Percentiles rank a stretch among this genome's conserved stretches.
These are phyloP conservation scores for Entoloma clypeatum DNA, from an alignment of 1,284 basidiomycete genomes.

Conservation along the genomic window DNA sequence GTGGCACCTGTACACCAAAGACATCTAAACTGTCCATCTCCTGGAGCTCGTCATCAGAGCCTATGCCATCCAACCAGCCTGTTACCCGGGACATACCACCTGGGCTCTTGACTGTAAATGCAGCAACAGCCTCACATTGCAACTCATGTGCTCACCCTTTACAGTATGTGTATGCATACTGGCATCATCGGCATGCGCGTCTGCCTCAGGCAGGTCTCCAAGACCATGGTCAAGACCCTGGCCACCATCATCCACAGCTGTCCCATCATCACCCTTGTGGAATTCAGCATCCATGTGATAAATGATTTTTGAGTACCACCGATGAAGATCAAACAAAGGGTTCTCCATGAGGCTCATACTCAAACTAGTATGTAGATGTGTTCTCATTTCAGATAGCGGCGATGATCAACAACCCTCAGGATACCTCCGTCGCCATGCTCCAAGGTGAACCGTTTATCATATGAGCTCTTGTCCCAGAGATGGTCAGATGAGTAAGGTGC, in stretches of 20 bases:
- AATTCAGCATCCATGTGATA: background rate
- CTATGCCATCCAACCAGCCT: background rate
- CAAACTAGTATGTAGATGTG: background rate
- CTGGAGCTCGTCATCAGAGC: background rate
- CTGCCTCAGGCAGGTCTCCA: background rate
- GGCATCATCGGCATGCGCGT: background rate
- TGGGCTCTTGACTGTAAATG: no score
- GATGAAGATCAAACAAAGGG: conserved; percentile 1
- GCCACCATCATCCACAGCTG: conserved; percentile 1
- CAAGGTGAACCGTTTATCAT: background rate
- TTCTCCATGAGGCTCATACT: background rate
- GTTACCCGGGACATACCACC: background rate
- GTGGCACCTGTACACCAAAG: conserved; percentile 2
- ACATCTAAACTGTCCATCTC: background rate
- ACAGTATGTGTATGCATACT: background rate
- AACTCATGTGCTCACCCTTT: background rate
- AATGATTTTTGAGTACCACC: conserved; percentile 8
- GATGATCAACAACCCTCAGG: background rate
- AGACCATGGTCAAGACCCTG: background rate
- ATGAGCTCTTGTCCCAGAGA: background rate
- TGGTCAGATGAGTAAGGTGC: conserved; percentile 12
- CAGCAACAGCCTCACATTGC: no score
- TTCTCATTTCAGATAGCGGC: background rate
- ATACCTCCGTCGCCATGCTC: background rate
- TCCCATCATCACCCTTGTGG: background rate